phyloP scores from a whole-genome alignment of 2,329 filamentous ascomycete species.

The Colletotrichum scovillei region DNA sequence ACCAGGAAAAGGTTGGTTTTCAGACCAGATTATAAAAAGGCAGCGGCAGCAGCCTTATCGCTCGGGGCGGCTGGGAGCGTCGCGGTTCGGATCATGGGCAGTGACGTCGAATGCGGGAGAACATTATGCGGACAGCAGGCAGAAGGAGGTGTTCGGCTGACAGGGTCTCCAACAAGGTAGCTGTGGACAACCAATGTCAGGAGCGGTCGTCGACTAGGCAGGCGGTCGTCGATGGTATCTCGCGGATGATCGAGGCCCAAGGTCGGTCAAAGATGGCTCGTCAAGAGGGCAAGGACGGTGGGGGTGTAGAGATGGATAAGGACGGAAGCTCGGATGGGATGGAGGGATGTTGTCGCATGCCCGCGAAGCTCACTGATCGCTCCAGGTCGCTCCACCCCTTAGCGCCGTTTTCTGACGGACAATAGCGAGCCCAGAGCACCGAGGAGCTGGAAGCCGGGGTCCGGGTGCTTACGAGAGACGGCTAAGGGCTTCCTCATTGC shows the following conservation, averaged over 20 bases:
- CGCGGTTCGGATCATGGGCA: slow-evolving; percentile 27
- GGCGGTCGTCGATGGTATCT: neutral
- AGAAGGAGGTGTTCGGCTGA: neutral
- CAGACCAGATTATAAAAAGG: neutral
- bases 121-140: slow-evolving; percentile 21
- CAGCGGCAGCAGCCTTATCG: slow-evolving; percentile 24
- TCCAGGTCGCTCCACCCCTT: neutral
- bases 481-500: neutral
- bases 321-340: slow-evolving; percentile 18
- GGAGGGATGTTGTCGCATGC: slow-evolving; percentile 9
- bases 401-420: neutral
- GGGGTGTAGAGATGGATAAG: neutral
- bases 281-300: neutral
- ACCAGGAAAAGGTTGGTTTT: neutral
- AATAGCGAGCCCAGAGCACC: neutral
- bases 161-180: neutral
- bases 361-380: slow-evolving; percentile 1
- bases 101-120: slow-evolving; percentile 1
- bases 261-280: neutral
- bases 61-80: slow-evolving; percentile 26
- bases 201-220: neutral
- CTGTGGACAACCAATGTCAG: neutral
- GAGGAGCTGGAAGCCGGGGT: neutral
- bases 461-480: neutral
- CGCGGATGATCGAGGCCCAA: neutral